Evolutionary conservation across 192 early-diverging fungal genomes (phyloP).

Genomic region (Rhizoclosmatium sp.): DNA sequence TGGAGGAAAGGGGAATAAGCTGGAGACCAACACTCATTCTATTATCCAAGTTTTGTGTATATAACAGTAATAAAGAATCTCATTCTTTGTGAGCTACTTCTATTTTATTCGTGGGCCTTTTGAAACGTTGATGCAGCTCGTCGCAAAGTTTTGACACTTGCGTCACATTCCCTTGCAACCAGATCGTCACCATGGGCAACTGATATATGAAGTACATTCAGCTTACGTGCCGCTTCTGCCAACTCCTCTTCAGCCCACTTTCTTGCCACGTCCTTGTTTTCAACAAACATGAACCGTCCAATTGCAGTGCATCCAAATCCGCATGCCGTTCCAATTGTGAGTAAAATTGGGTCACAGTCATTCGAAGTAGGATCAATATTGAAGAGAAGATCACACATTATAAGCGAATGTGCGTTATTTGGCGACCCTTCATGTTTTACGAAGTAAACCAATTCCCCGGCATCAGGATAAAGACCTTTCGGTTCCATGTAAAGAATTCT

Average conservation of each 20-base stretch:
- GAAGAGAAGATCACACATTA: conserved; percentile 1
- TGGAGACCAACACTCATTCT: no score
- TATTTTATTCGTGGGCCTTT: not conserved
- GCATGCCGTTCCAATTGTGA: conserved; percentile 13
- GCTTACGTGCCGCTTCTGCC: not conserved
- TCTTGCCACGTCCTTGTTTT: not conserved
- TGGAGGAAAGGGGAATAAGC: not conserved
- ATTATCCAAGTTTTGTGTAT: no score
- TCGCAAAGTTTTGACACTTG: not conserved
- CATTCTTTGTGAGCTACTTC: not conserved
- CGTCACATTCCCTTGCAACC: not conserved
- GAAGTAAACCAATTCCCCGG: not conserved
- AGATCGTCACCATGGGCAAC: conserved; percentile 9
- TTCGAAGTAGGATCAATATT: not conserved
- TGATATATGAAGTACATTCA: conserved; percentile 7
- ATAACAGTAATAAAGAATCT: no score
- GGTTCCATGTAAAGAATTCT: not conserved
- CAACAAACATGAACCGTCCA: conserved; percentile 2
- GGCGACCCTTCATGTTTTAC: not conserved
- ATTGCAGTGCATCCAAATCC: conserved; percentile 15
- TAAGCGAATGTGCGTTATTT: not conserved
- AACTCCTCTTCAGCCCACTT: not conserved
- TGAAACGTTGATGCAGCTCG: not conserved
- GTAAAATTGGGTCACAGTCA: not conserved
- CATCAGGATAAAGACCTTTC: not conserved